Evolutionary conservation across 2,329 filamentous ascomycete species (phyloP), one percentile per base, ranked within the genome.

Genomic region (Aspergillus neoniger): DNA sequence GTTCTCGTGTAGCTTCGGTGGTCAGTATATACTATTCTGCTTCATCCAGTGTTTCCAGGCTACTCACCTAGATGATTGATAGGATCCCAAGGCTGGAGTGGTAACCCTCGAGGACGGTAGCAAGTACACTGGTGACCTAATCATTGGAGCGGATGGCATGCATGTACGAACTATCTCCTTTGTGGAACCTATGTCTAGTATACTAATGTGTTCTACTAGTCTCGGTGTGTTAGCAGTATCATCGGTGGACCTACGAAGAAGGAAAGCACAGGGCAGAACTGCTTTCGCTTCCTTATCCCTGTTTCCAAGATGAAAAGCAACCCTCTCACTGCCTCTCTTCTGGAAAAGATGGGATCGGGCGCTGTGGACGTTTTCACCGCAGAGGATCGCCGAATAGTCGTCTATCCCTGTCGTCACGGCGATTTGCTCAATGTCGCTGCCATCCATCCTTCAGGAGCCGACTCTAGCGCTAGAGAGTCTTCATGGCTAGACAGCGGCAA

Each of bases 131-230:
- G 77, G 68, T 19, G 77, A 80, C 63, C 65, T 79, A 17, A 71
- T 80, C n/a, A 64, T 80, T 17, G 73, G 76, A 23, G 77, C 77
- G 3, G 76, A 79, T 67, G 77, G 77, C 2, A 71, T 79, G 12
- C 72, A 77, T 38, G 69, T 69, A 57, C 39, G 61, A 5, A 9
- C 8, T 2, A 25, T 8, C 5, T 6, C 21, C 15, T 5, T 21
- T 30, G 36, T 14, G 2, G 12, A 4, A 17, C 9, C 32, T 17
- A 36, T 7, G 15, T 10, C 25, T 50, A 4, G n/a, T 17, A 8
- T 32, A 21, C 17, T 49, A 2, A 2, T 38, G 5, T 14, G 15
- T 32, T 17, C 5, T 36, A 12, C 52, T 70, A 32, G 72, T 76
- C 39, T 52, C 74, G 25, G 68, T 70, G 28, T 57, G 72, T 60